Evolutionary conservation across 1,139 yeast genomes (phyloP).

Genomic region (Pichia sp.): DNA sequence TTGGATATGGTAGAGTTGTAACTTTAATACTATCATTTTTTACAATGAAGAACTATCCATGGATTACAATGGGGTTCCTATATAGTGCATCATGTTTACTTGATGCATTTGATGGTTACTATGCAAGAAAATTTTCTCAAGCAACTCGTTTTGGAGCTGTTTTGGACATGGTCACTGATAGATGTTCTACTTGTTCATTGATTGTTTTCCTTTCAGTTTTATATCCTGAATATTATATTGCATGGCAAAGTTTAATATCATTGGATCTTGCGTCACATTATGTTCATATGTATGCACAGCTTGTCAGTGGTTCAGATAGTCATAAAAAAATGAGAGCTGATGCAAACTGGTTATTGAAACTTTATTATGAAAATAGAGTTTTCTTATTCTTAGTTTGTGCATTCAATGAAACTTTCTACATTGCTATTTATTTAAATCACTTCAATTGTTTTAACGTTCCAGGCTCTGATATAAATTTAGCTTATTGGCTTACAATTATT

Average conservation of each 20-base stretch:
- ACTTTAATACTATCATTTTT: constrained; percentile 75
- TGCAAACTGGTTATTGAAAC: constrained; percentile 63
- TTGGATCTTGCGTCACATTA: constrained; percentile 93
- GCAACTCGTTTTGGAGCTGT: constrained; percentile 94
- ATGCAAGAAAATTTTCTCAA: constrained; percentile 85
- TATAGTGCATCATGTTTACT: constrained; percentile 86
- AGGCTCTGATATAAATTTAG: constrained; percentile 46
- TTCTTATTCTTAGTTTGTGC: constrained; percentile 88
- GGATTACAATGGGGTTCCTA: constrained; percentile 57
- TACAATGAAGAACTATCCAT: constrained; percentile 79
- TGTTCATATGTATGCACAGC: constrained; percentile 97
- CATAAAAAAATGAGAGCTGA: constrained; percentile 80
- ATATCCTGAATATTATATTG: constrained; percentile 57
- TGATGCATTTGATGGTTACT: constrained; percentile 95
- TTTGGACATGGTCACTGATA: constrained; percentile 96
- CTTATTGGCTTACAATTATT: constrained; percentile 56
- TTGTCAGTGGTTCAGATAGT: constrained; percentile 67
- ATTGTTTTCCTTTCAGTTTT: constrained; percentile 77
- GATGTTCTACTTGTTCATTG: constrained; percentile 91
- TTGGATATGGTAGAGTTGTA: constrained; percentile 79
- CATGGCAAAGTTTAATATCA: constrained; percentile 83
- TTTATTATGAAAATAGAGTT: constrained; percentile 79
- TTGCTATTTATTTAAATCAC: constrained; percentile 75
- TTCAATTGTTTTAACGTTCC: constrained; percentile 41
- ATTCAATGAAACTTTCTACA: constrained; percentile 86